These are phyloP conservation scores for Pyrus pyrifolia DNA, from an alignment of 306 rosid species.

Conservation along the genomic window DNA sequence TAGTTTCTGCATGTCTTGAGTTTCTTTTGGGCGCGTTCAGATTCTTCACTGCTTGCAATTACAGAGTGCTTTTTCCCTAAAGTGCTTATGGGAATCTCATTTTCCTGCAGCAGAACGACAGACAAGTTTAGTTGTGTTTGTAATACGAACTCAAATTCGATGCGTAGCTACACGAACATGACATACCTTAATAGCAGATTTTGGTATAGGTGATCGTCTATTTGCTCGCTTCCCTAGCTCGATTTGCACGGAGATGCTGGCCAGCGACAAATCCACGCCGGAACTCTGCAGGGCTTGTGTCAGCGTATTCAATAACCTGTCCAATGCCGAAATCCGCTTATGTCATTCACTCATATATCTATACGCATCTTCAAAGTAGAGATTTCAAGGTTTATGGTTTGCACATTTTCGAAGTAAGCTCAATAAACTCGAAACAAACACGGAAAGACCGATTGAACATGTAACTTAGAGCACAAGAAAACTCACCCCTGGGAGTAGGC, in stretches of 20 bases:
- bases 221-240: conserved; percentile 69
- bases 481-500: conserved; percentile 91
- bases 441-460: not conserved
- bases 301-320: conserved; percentile 79
- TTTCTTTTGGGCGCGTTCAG: conserved; percentile 64
- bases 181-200: conserved; percentile 48
- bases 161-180: not conserved
- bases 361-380: conserved; percentile 1
- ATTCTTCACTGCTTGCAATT: conserved; percentile 41
- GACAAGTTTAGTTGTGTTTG: conserved; percentile 18
- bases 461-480: conserved; percentile 2
- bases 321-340: conserved; percentile 9
- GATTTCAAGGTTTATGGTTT: not conserved
- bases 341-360: conserved; percentile 3
- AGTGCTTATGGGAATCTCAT: conserved; percentile 38
- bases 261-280: conserved; percentile 93
- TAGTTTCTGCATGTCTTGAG: conserved; percentile 59
- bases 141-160: not conserved
- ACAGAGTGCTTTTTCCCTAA: conserved; percentile 38
- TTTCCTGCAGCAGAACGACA: conserved; percentile 43
- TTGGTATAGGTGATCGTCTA: conserved; percentile 30
- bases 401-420: not conserved
- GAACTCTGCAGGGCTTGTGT: conserved; percentile 85
- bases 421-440: not conserved
- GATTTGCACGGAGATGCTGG: conserved; percentile 91